These are phyloP conservation scores for Backusella circina DNA, from an alignment of 192 early-diverging fungal genomes.

Conservation along the genomic window DNA sequence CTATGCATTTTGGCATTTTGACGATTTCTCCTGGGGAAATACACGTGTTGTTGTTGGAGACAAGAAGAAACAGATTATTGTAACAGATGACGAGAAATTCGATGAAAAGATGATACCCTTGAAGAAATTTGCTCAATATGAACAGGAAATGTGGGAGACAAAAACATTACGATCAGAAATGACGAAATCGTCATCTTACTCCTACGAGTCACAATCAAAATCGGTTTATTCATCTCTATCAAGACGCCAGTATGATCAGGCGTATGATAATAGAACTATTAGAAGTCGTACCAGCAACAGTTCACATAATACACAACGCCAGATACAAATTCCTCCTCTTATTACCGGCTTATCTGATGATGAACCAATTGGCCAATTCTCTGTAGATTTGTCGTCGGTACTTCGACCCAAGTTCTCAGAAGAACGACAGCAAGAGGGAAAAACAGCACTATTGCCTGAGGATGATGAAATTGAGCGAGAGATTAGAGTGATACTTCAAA, in stretches of 20 bases:
- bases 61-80: conserved; percentile 50
- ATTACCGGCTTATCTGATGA: conserved; percentile 7
- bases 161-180: conserved; percentile 19
- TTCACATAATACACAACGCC: background rate
- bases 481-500: conserved; percentile 62
- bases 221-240: background rate
- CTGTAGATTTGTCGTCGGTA: conserved; percentile 15
- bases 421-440: conserved; percentile 2
- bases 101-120: conserved; percentile 70
- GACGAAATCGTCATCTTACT: conserved; percentile 27
- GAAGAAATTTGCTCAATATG: conserved; percentile 68
- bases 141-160: conserved; percentile 52
- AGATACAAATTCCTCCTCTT: background rate
- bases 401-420: background rate
- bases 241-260: background rate
- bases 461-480: conserved; percentile 52
- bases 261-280: conserved; percentile 1
- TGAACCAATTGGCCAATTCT: conserved; percentile 10
- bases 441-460: conserved; percentile 5
- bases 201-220: conserved; percentile 21
- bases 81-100: conserved; percentile 64
- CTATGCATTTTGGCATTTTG: conserved; percentile 97
- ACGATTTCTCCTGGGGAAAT: conserved; percentile 99
- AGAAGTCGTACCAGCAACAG: background rate
- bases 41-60: conserved; percentile 52